Evolutionary conservation across 2,329 filamentous ascomycete genomes (phyloP).

Genomic region (Uncinocarpus reesii): DNA sequence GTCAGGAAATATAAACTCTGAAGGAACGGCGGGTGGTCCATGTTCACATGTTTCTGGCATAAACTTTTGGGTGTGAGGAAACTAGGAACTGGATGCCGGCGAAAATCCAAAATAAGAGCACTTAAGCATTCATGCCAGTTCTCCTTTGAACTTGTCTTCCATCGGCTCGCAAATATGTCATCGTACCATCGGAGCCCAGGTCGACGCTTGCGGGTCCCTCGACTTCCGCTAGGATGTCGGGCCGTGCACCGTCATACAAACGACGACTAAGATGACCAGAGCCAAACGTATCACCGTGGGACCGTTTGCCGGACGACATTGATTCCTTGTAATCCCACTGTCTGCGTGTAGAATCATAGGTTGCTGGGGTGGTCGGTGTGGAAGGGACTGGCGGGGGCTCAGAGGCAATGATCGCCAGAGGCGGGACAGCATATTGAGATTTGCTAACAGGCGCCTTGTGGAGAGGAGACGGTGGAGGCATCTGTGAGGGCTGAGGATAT

Average conservation of each 20-base stretch:
- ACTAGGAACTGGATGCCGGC: background rate
- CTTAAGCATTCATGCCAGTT: conserved; percentile 4
- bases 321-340: conserved; percentile 27
- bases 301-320: conserved; percentile 26
- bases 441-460: conserved; percentile 15
- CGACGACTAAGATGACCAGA: conserved; percentile 28
- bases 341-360: conserved; percentile 17
- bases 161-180: conserved; percentile 14
- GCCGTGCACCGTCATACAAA: conserved; percentile 38
- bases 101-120: background rate
- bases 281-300: conserved; percentile 33
- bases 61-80: background rate
- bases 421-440: conserved; percentile 32
- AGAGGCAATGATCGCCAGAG: conserved; percentile 22
- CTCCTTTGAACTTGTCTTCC: conserved; percentile 7
- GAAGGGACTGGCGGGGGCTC: background rate
- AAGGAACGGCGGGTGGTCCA: background rate
- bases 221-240: conserved; percentile 24
- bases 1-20: conserved; percentile 4
- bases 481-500: conserved; percentile 28
- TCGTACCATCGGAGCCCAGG: background rate
- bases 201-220: background rate
- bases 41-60: too few species aligned
- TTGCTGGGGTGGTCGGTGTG: conserved; percentile 8
- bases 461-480: conserved; percentile 18